Base-by-base conservation (phyloP, 2,329 filamentous ascomycete genomes). In the Bretziella fagacearum region DNA sequence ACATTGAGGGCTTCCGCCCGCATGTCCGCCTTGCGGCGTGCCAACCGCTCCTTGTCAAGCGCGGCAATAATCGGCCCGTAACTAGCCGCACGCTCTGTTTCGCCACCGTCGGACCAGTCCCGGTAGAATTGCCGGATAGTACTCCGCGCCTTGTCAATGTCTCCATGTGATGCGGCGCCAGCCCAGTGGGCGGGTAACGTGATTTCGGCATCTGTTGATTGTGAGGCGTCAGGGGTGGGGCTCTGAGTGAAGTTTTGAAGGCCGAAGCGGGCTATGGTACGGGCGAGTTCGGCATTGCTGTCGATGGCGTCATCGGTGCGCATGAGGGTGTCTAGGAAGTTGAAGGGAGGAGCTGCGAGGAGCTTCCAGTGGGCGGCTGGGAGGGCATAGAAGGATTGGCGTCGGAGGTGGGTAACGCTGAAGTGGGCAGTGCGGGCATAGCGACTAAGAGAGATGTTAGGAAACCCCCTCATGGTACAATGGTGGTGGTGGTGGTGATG, bases 41-140 rank as follows among this genome's bases (percentile, higher is more conserved):
- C 48, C 54, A 49, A 50, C 49, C 58, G 63, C 59, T 77, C 72
- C 8, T 60, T 59, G 6, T 69, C 64, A 13, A 98, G 66, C 20
- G 77, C 78, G 15, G 62, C 58, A 50, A 93, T 63, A 5, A 96
- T 72, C 0, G 84, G 85, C 0, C 68, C 71, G 57, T 91, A 93
- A 57, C 81, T 85, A 2, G 76, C 75, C n/a, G 74, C 67, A 32
- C 91, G 70, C 65, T 98, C 93, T 0, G 61, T 58, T 2, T 65
- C 67, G 0, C 89, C 91, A 56, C 83, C 86, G 1, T 68, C 71
- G 20, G 84, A 85, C 91, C 93, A 98, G 61, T 98, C 91, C 13
- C 91, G 79, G 62, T 87, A 96, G 60, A 96, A 84, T 58, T 98
- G 91, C 8, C 89, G 78, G 44, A 98, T 71, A 1, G 87, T 96